phyloP scores from a whole-genome alignment of 1,284 basidiomycete species.

The Crepidotus sp. region DNA sequence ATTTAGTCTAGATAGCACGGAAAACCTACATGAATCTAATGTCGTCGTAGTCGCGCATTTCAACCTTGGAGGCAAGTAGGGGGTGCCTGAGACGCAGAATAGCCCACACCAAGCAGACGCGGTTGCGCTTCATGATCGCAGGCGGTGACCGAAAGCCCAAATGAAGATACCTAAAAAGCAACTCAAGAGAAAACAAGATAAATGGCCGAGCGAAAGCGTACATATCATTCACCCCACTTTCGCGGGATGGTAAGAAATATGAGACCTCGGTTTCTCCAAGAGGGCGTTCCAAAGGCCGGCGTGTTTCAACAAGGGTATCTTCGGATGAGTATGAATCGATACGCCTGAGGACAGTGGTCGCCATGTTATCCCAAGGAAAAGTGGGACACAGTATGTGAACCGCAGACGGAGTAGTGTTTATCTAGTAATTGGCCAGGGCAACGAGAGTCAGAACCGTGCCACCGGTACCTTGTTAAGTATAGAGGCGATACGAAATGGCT shows the following conservation, averaged over 20 bases:
- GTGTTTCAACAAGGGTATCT: constrained; percentile 24
- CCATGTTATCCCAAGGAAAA: neutral
- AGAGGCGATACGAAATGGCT: constrained; percentile 1
- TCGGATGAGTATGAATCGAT: constrained; percentile 19
- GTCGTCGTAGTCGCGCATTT: constrained; percentile 55
- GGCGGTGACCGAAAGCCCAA: constrained; percentile 49
- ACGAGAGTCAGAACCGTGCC: neutral
- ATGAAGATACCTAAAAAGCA: constrained; percentile 51
- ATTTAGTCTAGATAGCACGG: neutral
- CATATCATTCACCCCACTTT: constrained; percentile 78
- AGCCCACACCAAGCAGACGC: constrained; percentile 59
- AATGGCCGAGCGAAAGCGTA: constrained; percentile 24
- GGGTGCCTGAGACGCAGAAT: constrained; percentile 60
- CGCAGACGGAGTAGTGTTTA: neutral
- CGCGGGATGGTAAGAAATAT: constrained; percentile 66
- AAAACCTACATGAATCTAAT: constrained; percentile 52
- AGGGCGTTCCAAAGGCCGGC: constrained; percentile 33
- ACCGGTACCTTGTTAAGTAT: constrained; percentile 7
- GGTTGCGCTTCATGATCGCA: constrained; percentile 32
- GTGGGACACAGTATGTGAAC: neutral
- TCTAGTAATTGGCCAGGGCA: neutral
- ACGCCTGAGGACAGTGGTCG: constrained; percentile 8
- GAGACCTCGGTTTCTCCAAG: constrained; percentile 61
- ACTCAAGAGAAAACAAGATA: neutral
- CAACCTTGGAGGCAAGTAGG: constrained; percentile 50